Evolutionary conservation across 495 filamentous ascomycete species (phyloP), one percentile per base, ranked within the genome.

Genomic region (Amorphotheca resinae): DNA sequence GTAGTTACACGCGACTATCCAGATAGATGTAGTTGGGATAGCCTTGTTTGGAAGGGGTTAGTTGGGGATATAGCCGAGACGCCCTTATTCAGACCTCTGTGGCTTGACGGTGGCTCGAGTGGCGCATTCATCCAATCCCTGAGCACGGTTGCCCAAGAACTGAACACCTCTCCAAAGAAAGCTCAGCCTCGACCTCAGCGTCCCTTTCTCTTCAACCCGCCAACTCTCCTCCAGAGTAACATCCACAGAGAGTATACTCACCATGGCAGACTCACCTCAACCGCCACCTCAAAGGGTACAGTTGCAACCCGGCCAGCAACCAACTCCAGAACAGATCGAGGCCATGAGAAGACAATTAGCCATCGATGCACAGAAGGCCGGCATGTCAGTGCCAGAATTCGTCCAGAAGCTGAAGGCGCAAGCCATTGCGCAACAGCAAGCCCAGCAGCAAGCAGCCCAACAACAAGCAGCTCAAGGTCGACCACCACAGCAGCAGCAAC

Each of bases 261-360:
- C 12, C 6, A 55, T 51, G 49, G 49, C 49, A 15, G 23, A 20
- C 9, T 22, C 45, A 17, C 52, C 47, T 50, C 33, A 28, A 34
- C 45, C 32, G 2, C 45, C 41, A 3, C 22, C 32, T 11, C 48
- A 38, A 32, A 11, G 25, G 25, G 42, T 55, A 15, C 26, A 33
- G 16, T 33, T 55, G 9, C 46, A 43, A 9, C 55, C 49, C n/a
- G 65, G 72, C 22, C 76, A 77, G 55, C 77, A 79, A 66, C 84
- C 84, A n/a, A 69, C 76, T 17, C 86, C 85, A 45, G 80, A 94
- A 65, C 85, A 94, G 66, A 80, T 95, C 46, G 73, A 72, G 20
- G 68, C 68, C 16, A 88, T 94, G 75, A 85, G 93, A 58, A 74
- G 79, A 55, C 84, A 91, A 63, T 67, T 94, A 49, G 82, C 81